phyloP scores from a whole-genome alignment of 495 filamentous ascomycete species.

The Hypoxylon fuscum region DNA sequence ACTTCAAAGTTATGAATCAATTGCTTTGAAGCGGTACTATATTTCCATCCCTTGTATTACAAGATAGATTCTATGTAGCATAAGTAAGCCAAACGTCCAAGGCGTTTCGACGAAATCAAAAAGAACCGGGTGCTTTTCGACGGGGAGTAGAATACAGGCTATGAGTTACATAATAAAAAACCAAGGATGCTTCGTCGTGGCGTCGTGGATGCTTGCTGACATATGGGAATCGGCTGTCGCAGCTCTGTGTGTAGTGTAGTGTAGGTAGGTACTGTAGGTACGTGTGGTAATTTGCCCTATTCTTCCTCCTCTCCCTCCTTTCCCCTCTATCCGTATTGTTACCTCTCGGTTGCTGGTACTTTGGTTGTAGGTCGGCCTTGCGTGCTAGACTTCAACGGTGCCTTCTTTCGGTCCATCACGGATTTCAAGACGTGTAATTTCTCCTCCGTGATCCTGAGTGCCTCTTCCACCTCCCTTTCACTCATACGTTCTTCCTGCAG shows the following conservation, averaged over 20 bases:
- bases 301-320: background rate
- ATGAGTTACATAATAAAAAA: slow-evolving; percentile 39
- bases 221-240: slow-evolving; percentile 34
- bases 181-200: slow-evolving; percentile 42
- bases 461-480: slow-evolving; percentile 82
- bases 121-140: slow-evolving; percentile 25
- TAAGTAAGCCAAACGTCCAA: slow-evolving; percentile 11
- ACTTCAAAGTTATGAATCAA: too few species aligned
- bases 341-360: slow-evolving; percentile 25
- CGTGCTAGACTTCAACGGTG: slow-evolving; percentile 25
- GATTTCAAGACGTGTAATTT: slow-evolving; percentile 76
- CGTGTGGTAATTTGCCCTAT: slow-evolving; percentile 9
- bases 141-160: slow-evolving; percentile 43
- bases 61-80: slow-evolving; percentile 29
- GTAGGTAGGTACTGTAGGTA: background rate
- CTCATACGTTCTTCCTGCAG: slow-evolving; percentile 77
- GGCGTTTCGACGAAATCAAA: slow-evolving; percentile 24
- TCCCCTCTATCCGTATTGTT: slow-evolving; percentile 11
- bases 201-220: slow-evolving; percentile 40
- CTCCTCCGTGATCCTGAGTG: slow-evolving; percentile 86
- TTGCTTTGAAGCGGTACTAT: background rate
- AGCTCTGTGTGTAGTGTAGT: slow-evolving; percentile 21
- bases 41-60: slow-evolving; percentile 32
- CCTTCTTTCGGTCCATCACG: slow-evolving; percentile 69
- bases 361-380: slow-evolving; percentile 19